Base-by-base conservation (phyloP, 2,329 filamentous ascomycete genomes). In the Thielaviopsis musarum region DNA sequence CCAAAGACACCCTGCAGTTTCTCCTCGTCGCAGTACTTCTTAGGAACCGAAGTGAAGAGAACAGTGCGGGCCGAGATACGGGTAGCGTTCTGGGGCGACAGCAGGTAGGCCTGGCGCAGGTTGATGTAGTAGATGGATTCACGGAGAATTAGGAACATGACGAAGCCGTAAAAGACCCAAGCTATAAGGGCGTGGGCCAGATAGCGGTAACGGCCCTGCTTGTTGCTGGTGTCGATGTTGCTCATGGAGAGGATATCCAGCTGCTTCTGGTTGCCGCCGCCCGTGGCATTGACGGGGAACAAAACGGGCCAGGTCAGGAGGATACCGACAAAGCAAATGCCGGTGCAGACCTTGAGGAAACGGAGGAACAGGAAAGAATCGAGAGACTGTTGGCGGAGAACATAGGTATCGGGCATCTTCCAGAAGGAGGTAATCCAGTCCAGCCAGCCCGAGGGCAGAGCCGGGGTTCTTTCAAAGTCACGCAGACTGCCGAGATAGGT, bases 81-180 rank as follows among this genome's bases (percentile, higher is more conserved):
- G 66, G 84, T 85, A 58, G 89, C 80, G 69, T 94, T 94, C 54
- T 87, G 76, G 12, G 90, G 89, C 12, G 89, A 91, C 59, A 94
- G 80, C 49, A 94, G 81, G 72, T 94, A 96, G 0, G 91, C 91
- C 72, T 97, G 91, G 63, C 91, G 87, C 57, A 97, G 73, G 67
- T 94, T 95, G 74, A 96, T 86, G 71, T 88, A 95, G 77, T 85
- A 95, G 65, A 97, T 86, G 68, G 82, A 84, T 71, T 97, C 91
- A 61, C 91, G 81, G 59, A 90, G 86, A 63, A 97, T 82, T 67
- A 88, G 84, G 72, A 88, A 93, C 70, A 97, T 85, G 64, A 97
- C 78, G 68, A 97, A 97, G 53, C 81, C 81, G 70, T 87, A 90
- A 72, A 88, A 97, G 56, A 91, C 70, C 82, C 88, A 95, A 1